Evolutionary conservation across 306 rosid species (phyloP), one percentile per base, ranked within the genome.

Genomic region (Cicer arietinum): DNA sequence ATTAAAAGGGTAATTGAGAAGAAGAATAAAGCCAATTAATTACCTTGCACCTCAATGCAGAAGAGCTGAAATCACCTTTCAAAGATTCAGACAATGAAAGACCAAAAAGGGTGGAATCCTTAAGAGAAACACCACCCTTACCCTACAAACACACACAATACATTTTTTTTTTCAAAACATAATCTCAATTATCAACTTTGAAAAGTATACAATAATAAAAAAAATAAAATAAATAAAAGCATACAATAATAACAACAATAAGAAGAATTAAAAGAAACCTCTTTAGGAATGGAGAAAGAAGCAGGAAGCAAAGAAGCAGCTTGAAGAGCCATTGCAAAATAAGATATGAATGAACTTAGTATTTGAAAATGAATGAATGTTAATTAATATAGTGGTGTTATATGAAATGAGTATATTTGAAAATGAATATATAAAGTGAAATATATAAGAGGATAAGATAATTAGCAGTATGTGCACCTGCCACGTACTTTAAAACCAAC

Each of bases 41-140:
- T 86, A 89, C 99, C 99, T 91, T 91, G 87, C 86, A 83, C 79
- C 92, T 88, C 66, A 95, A 73, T 57, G 92, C 84, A 83, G 88
- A 87, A 67, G 92, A 89, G 83, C 66, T 64, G 87, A 89, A 88
- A 17, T 90, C 97, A 66, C 88, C 82, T 83, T 82, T 94, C 83
- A 79, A 66, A 65, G 89, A 75, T 40, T 90, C 96, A n/a, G 96
- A 78, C 57, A 95, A 78, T 45, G 96, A 78, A 72, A 88, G 84
- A 52, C 99, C 99, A 72, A 95, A 92, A 3, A 95, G 70, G 12
- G 86, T 77, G 6, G 98, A 89, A 18, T 94, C 97, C 88, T 82
- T 94, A 47, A 86, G 82, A 75, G 83, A 91, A 0, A 79, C 85
- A 80, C 87, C 18, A 14, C 61, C 44, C 74, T 90, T 95, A 16